These are phyloP conservation scores for Baudoinia panamericana DNA, from an alignment of 495 filamentous ascomycete genomes.

Conservation along the genomic window DNA sequence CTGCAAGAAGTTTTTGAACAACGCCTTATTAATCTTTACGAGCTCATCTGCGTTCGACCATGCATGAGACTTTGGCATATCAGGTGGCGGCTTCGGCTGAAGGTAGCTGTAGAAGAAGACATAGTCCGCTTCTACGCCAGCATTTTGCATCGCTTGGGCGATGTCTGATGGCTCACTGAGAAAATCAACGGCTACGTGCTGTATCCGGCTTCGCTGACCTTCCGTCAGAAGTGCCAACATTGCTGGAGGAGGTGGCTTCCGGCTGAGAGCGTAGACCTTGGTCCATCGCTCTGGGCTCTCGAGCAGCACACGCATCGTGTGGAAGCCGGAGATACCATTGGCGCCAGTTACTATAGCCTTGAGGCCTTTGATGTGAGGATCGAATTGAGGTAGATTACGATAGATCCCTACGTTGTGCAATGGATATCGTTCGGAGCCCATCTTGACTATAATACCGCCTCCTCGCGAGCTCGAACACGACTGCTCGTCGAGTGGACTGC, in stretches of 20 bases:
- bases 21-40: slow-evolving; percentile 20
- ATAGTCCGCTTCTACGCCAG: slow-evolving; percentile 32
- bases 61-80: slow-evolving; percentile 28
- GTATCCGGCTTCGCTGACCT: slow-evolving; percentile 27
- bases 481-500: too few relatives aligned
- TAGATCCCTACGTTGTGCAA: slow-evolving; percentile 33
- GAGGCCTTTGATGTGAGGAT: slow-evolving; percentile 27
- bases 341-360: slow-evolving; percentile 41
- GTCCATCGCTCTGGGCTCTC: slow-evolving; percentile 35
- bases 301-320: slow-evolving; percentile 36
- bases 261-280: slow-evolving; percentile 38
- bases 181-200: slow-evolving; percentile 38
- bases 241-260: slow-evolving; percentile 28
- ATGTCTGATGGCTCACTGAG: slow-evolving; percentile 30
- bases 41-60: slow-evolving; percentile 39
- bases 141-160: slow-evolving; percentile 26
- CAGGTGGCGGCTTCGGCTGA: slow-evolving; percentile 32
- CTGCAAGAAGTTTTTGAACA: slow-evolving; percentile 37
- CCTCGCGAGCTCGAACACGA: too few relatives aligned
- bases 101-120: slow-evolving; percentile 44
- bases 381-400: slow-evolving; percentile 36
- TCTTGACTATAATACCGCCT: too few relatives aligned
- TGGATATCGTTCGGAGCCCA: slow-evolving; percentile 10
- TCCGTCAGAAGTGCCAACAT: slow-evolving; percentile 20
- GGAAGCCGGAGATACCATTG: slow-evolving; percentile 40